Base-by-base conservation (phyloP, 2,329 filamentous ascomycete species). In the Colletotrichum sidae region DNA sequence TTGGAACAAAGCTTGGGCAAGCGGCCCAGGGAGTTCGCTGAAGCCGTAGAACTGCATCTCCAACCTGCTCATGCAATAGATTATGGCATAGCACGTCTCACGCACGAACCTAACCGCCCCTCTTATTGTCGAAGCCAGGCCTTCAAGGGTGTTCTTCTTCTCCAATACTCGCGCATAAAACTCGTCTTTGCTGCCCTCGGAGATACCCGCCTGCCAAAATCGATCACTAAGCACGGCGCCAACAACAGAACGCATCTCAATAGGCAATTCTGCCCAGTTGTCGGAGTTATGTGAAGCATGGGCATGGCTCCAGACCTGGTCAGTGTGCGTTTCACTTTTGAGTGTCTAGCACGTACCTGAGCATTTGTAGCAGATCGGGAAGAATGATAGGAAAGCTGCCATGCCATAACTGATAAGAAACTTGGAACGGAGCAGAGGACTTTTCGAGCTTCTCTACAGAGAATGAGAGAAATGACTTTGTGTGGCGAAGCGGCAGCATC, bases 141-240 rank as follows among this genome's bases (percentile, higher is more conserved):
- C 96, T 78, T 99, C 96, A 61, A 97, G 88, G 0, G 94, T 97
- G 45, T 86, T 87, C 77, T 94, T 97, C 60, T 96, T 97, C 38
- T 93, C 92, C 60, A 93, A 89, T 2, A 99, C 95, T 45, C 93
- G 88, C 38, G 93, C 92, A 77, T 97, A 98, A 75, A 99, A 99
- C 64, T 98, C 95, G 68, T 98, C 96, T 75, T 96, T 94, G 71
- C 93, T 98, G 34, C 97, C 96, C 67, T 91, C 92, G 0, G 96
- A 98, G 55, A 99, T 99, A 9, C 96, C 96, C 7, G 94, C 93
- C 81, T 99, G 96, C 96, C 96, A 99, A 76, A 99, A 99, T 33
- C 96, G 87, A 77, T 99, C 96, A 12, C 94, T 97, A 25, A 99
- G 81, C 17, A 98, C 93, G 25, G 92, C 88, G 47, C 89, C 87